Evolutionary conservation across 495 filamentous ascomycete genomes (phyloP).

Genomic region (Penicilliopsis zonata): DNA sequence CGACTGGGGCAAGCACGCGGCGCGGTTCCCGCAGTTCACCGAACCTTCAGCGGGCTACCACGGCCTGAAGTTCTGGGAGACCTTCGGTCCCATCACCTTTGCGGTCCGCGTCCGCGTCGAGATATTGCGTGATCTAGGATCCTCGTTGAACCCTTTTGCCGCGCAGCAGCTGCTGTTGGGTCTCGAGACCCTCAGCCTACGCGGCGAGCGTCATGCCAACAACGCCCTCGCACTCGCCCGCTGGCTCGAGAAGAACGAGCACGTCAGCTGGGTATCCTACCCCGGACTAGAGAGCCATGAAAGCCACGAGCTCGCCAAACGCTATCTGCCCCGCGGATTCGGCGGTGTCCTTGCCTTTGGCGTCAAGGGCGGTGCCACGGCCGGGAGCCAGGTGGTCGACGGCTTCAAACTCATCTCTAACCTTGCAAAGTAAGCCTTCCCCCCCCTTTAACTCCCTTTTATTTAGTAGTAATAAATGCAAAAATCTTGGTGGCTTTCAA

Average conservation of each 20-base stretch:
- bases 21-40: constrained; percentile 86
- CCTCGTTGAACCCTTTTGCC: constrained; percentile 79
- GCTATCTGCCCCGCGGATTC: constrained; percentile 78
- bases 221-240: constrained; percentile 74
- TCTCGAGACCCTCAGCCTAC: constrained; percentile 78
- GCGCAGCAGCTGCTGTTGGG: constrained; percentile 92
- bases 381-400: constrained; percentile 82
- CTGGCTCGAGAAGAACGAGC: constrained; percentile 73
- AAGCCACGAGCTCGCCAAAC: constrained; percentile 73
- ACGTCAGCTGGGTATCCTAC: constrained; percentile 91
- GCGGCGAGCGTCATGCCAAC: constrained; percentile 75
- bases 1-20: constrained; percentile 83
- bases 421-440: constrained; percentile 55
- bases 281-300: constrained; percentile 76
- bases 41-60: constrained; percentile 92
- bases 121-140: constrained; percentile 79
- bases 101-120: constrained; percentile 75
- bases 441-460: constrained; percentile 1
- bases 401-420: constrained; percentile 92
- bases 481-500: too few species aligned
- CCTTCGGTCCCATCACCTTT: constrained; percentile 77
- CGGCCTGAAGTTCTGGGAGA: constrained; percentile 95
- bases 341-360: constrained; percentile 91
- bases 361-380: constrained; percentile 74
- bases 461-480: too few species aligned